Percentiles rank a stretch among this genome's conserved stretches.
Conservation (phyloP, 225 moss, liverwort and hornwort species). For the Ulota crispa region DNA sequence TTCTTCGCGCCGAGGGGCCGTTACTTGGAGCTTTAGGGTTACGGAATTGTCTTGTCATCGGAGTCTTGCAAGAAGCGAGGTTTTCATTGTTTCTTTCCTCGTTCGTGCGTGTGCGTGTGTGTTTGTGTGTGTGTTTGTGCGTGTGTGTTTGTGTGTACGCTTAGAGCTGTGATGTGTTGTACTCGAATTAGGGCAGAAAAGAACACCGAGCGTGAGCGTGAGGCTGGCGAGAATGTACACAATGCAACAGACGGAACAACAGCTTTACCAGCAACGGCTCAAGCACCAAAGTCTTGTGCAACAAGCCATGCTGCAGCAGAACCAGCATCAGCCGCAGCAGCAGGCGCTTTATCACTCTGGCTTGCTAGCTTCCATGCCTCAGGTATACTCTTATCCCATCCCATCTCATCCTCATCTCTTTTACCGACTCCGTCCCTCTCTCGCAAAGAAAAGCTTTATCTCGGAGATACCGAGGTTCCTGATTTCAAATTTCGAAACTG, state of each 20-base stretch:
- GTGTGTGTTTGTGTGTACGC: neutral
- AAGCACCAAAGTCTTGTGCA: constrained; percentile 88
- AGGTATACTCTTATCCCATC: constrained; percentile 40
- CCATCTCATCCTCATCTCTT: neutral
- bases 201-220: constrained; percentile 23
- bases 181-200: constrained; percentile 49
- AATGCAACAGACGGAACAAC: constrained; percentile 75
- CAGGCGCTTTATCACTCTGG: constrained; percentile 62
- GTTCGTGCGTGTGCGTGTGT: neutral
- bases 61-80: neutral
- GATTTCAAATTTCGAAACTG: no score
- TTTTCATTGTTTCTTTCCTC: constrained; percentile 15
- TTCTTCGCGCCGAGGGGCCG: neutral
- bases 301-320: constrained; percentile 88
- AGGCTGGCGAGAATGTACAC: constrained; percentile 68
- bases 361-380: constrained; percentile 62
- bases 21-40: constrained; percentile 10
- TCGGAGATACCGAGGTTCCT: no score
- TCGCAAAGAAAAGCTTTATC: no score
- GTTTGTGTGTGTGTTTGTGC: constrained; percentile 14
- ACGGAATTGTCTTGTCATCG: neutral
- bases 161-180: constrained; percentile 44
- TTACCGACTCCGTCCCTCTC: neutral
- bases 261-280: constrained; percentile 90
- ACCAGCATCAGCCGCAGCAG: constrained; percentile 57